A percentile compares a stretch with the other conserved stretches of the same genome.
phyloP scores from a whole-genome alignment of 2,329 filamentous ascomycete species.

The Epichloe typhina region DNA sequence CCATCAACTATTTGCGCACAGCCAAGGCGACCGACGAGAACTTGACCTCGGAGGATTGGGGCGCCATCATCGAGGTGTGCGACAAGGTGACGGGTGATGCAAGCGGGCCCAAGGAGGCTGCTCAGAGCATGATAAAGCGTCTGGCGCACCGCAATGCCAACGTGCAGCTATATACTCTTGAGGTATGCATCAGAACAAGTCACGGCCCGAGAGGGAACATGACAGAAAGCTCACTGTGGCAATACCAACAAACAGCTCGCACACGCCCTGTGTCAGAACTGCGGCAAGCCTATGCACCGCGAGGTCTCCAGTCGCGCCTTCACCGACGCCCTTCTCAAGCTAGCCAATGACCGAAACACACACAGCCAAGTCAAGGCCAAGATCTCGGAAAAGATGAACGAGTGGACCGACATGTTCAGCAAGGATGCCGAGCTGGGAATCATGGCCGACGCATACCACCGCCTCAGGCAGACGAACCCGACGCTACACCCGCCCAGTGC shows the following conservation, averaged over 20 bases:
- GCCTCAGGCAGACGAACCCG: slow-evolving; percentile 72
- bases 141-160: slow-evolving; percentile 90
- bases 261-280: slow-evolving; percentile 87
- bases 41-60: slow-evolving; percentile 69
- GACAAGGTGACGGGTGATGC: slow-evolving; percentile 42
- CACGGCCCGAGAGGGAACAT: neutral
- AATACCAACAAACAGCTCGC: slow-evolving; percentile 42
- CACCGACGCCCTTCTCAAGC: slow-evolving; percentile 80
- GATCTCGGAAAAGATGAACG: slow-evolving; percentile 91
- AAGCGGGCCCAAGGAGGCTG: slow-evolving; percentile 64
- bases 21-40: slow-evolving; percentile 91
- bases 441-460: slow-evolving; percentile 90
- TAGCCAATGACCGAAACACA: slow-evolving; percentile 89
- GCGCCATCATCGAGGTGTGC: slow-evolving; percentile 50
- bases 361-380: slow-evolving; percentile 95
- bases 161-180: slow-evolving; percentile 87
- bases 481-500: slow-evolving; percentile 85
- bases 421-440: slow-evolving; percentile 85
- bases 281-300: slow-evolving; percentile 72
- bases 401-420: slow-evolving; percentile 91
- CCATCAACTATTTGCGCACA: slow-evolving; percentile 13
- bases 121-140: slow-evolving; percentile 81
- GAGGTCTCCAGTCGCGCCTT: slow-evolving; percentile 85
- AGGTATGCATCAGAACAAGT: slow-evolving; percentile 35
- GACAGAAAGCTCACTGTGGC: neutral